These are phyloP conservation scores for Pleurozium schreberi DNA, from an alignment of 225 moss, liverwort and hornwort genomes.

Conservation along the genomic window DNA sequence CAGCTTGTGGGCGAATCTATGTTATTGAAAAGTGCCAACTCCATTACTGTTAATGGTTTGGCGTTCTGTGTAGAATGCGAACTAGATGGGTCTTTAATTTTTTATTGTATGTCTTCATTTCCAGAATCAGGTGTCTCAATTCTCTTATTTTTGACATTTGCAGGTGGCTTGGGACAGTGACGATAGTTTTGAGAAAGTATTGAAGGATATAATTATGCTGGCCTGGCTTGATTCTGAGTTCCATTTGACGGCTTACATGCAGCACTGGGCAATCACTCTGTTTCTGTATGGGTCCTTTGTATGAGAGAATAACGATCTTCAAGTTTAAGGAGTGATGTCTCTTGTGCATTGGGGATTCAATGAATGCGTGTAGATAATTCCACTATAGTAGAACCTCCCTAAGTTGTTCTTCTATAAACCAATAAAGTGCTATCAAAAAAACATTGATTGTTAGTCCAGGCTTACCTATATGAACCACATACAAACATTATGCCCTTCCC, in stretches of 20 bases:
- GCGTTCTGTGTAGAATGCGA: neutral
- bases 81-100: no score
- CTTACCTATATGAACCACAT: no score
- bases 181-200: conserved; percentile 63
- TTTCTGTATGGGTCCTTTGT: neutral
- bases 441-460: no score
- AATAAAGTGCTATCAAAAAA: no score
- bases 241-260: neutral
- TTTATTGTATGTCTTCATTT: neutral
- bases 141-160: neutral
- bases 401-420: no score
- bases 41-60: neutral
- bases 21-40: no score
- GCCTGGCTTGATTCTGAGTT: conserved; percentile 46
- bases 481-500: no score
- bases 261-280: neutral
- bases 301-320: neutral
- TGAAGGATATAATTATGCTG: conserved; percentile 88
- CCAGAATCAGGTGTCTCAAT: neutral
- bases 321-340: neutral
- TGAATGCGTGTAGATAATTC: neutral
- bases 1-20: neutral
- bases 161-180: conserved; percentile 94
- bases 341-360: neutral
- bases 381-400: no score